Evolutionary conservation across 2,329 filamentous ascomycete species (phyloP).

Genomic region (Calonectria fujianensis): DNA sequence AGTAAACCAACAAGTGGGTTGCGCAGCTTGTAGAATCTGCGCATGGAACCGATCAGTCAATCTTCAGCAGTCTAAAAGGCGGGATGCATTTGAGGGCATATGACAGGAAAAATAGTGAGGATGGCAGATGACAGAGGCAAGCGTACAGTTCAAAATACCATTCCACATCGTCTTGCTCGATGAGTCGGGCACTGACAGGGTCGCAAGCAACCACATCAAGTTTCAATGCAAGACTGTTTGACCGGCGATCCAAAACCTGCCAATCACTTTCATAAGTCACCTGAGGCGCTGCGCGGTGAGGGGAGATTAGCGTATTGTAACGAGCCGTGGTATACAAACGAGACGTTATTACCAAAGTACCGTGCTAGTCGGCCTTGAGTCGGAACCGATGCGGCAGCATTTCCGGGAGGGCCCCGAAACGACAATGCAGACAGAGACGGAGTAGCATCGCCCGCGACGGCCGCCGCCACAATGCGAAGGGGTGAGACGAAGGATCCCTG

Average conservation of each 20-base stretch:
- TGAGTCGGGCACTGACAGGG: constrained; percentile 48
- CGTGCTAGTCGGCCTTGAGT: constrained; percentile 28
- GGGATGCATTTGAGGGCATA: too few species aligned
- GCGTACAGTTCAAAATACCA: constrained; percentile 37
- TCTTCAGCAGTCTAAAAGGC: background rate
- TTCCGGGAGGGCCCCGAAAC: background rate
- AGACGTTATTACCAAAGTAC: constrained; percentile 40
- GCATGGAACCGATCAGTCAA: background rate
- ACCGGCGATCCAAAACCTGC: constrained; percentile 48
- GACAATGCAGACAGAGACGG: background rate
- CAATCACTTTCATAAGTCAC: constrained; percentile 45
- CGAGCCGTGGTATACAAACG: background rate
- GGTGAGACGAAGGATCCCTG: constrained; percentile 40
- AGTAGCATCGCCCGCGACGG: constrained; percentile 35
- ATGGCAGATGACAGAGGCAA: background rate
- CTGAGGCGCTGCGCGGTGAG: background rate
- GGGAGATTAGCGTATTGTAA: background rate
- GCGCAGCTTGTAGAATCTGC: constrained; percentile 50
- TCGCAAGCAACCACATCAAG: constrained; percentile 50
- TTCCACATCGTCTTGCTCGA: constrained; percentile 48
- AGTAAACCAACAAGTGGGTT: constrained; percentile 51
- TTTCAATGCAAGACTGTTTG: constrained; percentile 48
- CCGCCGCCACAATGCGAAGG: constrained; percentile 50
- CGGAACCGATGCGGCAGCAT: background rate
- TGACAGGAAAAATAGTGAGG: background rate